These are phyloP conservation scores for Myochromella boudieri DNA, from an alignment of 768 basidiomycete genomes.

Conservation along the genomic window DNA sequence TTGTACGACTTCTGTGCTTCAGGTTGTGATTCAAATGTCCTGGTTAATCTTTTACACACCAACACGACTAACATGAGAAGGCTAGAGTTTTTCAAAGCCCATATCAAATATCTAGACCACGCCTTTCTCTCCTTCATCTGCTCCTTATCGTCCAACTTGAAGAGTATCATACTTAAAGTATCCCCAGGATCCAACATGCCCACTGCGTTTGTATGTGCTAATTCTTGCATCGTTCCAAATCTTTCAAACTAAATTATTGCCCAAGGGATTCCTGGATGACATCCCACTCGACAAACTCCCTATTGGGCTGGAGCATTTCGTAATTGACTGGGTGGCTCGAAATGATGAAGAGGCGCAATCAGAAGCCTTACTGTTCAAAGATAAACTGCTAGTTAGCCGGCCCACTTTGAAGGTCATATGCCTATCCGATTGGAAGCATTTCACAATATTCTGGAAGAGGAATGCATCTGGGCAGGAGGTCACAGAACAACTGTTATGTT, in stretches of 20 bases:
- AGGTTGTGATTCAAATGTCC: not conserved
- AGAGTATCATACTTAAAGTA: not conserved
- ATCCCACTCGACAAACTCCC: conserved; percentile 2
- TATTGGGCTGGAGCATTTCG: not conserved
- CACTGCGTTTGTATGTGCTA: not conserved
- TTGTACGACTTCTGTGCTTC: not conserved
- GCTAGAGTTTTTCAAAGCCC: not conserved
- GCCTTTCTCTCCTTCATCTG: not conserved
- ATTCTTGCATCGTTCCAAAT: not conserved
- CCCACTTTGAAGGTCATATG: not conserved
- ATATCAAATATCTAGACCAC: not conserved
- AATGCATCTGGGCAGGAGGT: not conserved
- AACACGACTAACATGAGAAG: not conserved
- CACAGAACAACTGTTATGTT: no score
- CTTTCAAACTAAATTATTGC: not conserved
- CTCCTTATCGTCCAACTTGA: not conserved
- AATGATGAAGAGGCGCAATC: not conserved
- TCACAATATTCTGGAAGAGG: not conserved
- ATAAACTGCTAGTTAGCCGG: not conserved
- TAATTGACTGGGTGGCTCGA: not conserved
- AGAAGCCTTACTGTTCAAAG: not conserved
- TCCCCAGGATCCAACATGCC: no score
- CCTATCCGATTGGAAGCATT: not conserved
- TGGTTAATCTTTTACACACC: not conserved
- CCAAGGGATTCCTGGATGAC: not conserved